phyloP scores from a whole-genome alignment of 805 yeast genomes.

The Saccharomycopsis schoenii region DNA sequence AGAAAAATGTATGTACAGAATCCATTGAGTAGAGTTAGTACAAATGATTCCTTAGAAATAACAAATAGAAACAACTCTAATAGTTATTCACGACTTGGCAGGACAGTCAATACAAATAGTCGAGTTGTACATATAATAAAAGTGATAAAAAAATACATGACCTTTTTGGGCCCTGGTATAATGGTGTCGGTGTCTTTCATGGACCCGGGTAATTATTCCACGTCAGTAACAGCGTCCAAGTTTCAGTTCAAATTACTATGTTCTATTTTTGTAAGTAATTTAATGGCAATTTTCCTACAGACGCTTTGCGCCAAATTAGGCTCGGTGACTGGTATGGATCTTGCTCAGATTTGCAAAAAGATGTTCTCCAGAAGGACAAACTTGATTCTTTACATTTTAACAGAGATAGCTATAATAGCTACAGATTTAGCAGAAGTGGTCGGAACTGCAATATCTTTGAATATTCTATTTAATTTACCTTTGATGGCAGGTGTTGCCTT shows the following conservation, averaged over 20 bases:
- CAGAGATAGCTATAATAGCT: conserved; percentile 87
- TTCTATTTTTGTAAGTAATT: conserved; percentile 66
- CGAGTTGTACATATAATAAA: not conserved
- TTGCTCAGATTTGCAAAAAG: conserved; percentile 77
- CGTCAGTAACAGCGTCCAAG: conserved; percentile 85
- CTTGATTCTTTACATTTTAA: conserved; percentile 44
- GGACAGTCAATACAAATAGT: not conserved
- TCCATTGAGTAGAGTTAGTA: not conserved
- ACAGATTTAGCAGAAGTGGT: conserved; percentile 96
- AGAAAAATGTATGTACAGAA: not conserved
- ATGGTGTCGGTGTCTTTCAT: conserved; percentile 93
- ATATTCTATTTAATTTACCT: conserved; percentile 74
- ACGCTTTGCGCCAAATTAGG: conserved; percentile 81
- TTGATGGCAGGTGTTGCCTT: conserved; percentile 73
- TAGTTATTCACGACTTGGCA: not conserved
- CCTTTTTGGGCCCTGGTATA: conserved; percentile 87
- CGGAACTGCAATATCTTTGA: conserved; percentile 92
- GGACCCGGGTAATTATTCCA: conserved; percentile 96
- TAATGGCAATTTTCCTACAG: conserved; percentile 83
- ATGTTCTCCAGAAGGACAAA: conserved; percentile 59
- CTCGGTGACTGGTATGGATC: conserved; percentile 85
- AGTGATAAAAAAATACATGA: conserved; percentile 38
- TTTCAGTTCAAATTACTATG: conserved; percentile 72
- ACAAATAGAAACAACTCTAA: not conserved
- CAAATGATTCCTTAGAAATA: not conserved